Percentiles rank a stretch among this genome's conserved stretches.
phyloP scores from a whole-genome alignment of 208 protist species.

The Trypanosoma vivax region DNA sequence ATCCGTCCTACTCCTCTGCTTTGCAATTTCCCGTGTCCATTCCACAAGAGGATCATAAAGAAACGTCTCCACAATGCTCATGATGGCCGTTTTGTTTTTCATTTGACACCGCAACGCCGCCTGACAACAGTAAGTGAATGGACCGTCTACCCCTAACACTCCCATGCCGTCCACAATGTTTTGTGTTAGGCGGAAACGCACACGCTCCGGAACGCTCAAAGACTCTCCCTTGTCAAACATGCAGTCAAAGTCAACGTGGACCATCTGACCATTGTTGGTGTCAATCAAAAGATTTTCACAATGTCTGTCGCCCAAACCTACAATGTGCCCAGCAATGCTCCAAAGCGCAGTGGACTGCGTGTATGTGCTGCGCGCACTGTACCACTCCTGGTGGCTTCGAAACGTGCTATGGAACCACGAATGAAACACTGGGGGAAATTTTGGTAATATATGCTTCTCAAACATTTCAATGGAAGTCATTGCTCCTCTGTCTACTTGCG shows the following conservation, averaged over 20 bases:
- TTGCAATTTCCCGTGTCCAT: conserved; percentile 51
- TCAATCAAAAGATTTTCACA: conserved; percentile 96
- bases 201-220: conserved; percentile 90
- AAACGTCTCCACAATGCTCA: conserved; percentile 94
- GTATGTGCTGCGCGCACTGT: conserved; percentile 78
- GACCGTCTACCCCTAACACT: conserved; percentile 87
- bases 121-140: conserved; percentile 85
- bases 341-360: conserved; percentile 88
- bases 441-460: conserved; percentile 67
- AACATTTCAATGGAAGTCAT: conserved; percentile 68
- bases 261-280: conserved; percentile 64
- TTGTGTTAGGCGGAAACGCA: conserved; percentile 96
- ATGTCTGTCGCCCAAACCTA: conserved; percentile 93
- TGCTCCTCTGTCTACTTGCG: conserved; percentile 49
- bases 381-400: conserved; percentile 83
- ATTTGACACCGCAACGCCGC: conserved; percentile 85
- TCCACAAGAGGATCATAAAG: conserved; percentile 96
- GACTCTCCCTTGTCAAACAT: conserved; percentile 96
- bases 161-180: conserved; percentile 96
- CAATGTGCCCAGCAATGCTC: conserved; percentile 95
- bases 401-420: conserved; percentile 91
- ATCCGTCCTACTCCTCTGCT: conserved; percentile 13
- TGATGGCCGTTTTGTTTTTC: conserved; percentile 89
- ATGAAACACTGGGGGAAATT: conserved; percentile 86
- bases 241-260: conserved; percentile 95